These are phyloP conservation scores for Irpex sp. DNA, from an alignment of 1,284 basidiomycete genomes.

Conservation along the genomic window DNA sequence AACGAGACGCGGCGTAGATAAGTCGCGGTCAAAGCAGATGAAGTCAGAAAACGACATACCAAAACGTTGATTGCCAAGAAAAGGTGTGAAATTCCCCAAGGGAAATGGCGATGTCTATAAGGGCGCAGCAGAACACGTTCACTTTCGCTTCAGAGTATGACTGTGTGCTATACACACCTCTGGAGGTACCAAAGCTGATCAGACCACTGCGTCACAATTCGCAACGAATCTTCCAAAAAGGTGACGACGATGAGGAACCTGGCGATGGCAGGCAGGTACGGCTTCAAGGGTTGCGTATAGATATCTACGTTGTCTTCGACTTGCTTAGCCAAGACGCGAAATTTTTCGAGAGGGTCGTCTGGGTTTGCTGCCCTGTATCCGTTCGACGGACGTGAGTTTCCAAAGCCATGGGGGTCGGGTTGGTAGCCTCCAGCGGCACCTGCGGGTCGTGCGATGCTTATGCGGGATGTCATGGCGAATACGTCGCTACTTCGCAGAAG, in stretches of 20 bases:
- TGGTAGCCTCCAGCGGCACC: constrained; percentile 43
- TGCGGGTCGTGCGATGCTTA: constrained; percentile 76
- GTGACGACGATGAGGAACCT: constrained; percentile 98
- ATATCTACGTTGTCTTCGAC: constrained; percentile 93
- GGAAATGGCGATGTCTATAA: constrained; percentile 86
- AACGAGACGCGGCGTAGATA: neutral
- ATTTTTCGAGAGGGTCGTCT: constrained; percentile 81
- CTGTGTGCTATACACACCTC: constrained; percentile 52
- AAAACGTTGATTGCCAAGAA: constrained; percentile 93
- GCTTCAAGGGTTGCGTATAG: constrained; percentile 91
- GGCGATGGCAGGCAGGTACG: constrained; percentile 92
- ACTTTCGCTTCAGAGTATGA: constrained; percentile 1
- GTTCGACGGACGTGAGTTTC: constrained; percentile 60
- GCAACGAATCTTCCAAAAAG: constrained; percentile 94
- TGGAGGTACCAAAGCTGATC: constrained; percentile 98
- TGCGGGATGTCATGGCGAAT: constrained; percentile 70
- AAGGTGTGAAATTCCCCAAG: constrained; percentile 90
- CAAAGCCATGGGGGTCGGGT: constrained; percentile 70
- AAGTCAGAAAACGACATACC: constrained; percentile 45
- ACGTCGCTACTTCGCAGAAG: neutral
- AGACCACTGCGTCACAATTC: constrained; percentile 92
- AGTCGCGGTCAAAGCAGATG: neutral
- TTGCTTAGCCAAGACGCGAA: constrained; percentile 74
- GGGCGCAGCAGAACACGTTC: neutral
- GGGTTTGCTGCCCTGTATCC: constrained; percentile 77